Conservation (phyloP, 148 eudicot genomes). For the Fallopia convolvulus region DNA sequence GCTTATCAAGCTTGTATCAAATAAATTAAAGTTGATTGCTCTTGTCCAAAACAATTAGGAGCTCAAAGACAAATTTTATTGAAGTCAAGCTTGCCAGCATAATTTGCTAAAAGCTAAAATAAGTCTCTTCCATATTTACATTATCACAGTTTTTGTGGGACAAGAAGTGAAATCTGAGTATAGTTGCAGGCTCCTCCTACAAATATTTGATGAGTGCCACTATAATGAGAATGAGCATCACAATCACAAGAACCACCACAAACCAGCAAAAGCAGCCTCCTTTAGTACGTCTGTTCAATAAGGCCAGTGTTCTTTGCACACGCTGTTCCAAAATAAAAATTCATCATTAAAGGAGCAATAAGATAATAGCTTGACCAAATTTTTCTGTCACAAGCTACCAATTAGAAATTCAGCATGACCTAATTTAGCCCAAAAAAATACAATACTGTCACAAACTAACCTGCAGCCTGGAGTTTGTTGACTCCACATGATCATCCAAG, state of each 20-base stretch:
- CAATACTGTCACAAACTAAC: slow-evolving; percentile 3
- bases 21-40: background rate
- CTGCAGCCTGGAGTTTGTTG: slow-evolving; percentile 34
- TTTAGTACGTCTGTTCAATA: slow-evolving; percentile 67
- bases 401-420: background rate
- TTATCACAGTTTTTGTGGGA: background rate
- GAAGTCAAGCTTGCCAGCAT: background rate
- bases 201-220: slow-evolving; percentile 61
- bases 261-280: slow-evolving; percentile 71
- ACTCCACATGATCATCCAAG: slow-evolving; percentile 44
- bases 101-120: background rate
- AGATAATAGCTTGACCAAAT: background rate
- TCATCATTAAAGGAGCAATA: too few relatives aligned
- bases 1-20: too few relatives aligned
- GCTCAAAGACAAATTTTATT: background rate
- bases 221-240: slow-evolving; percentile 40
- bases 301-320: slow-evolving; percentile 62
- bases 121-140: slow-evolving; percentile 6
- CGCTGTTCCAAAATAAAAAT: slow-evolving; percentile 47
- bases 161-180: too few relatives aligned
- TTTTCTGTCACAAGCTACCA: background rate
- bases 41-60: background rate
- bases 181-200: slow-evolving; percentile 15
- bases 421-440: too few relatives aligned
- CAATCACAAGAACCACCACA: slow-evolving; percentile 50